Base-by-base conservation (phyloP, 129 eudicot species). In the sunflower (Helianthus annuus) region DNA sequence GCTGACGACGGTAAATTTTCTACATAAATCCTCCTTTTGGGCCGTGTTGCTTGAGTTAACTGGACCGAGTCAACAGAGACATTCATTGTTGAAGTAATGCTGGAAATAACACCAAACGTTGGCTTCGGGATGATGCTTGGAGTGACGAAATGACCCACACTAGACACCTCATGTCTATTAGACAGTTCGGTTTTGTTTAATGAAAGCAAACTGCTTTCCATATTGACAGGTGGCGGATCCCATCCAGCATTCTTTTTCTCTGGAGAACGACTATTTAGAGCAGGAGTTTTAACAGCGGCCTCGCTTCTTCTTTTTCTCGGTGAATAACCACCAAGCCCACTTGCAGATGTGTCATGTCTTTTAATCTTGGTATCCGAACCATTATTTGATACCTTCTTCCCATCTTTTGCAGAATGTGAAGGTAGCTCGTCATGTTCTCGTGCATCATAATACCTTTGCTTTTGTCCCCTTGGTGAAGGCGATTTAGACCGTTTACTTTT, bases 1-100 rank as follows among this genome's bases (percentile, higher is more conserved):
- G 86, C 85, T 65, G 96, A 86, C 62, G 78, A 51, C 16, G 97
- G 91, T 83, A 95, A 58, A 75, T 95, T 95, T 78, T 95, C 97
- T 57, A 88, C 86, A 80, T 95, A 95, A 64, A 95, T 88, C 84
- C 99, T 88, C 76, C 99, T 90, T 89, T 83, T 86, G 64, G 99
- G 99, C 56, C 99, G 82, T 62, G 99, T 95, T 7, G 99, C 94
- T 88, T 95, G 96, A 16, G 99, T 95, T 76, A 95, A 83, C 85
- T 95, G 99, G 68, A 95, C 71, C 5, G 97, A 84, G 81, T 95
- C 99, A 78, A 88, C 69, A 8, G 94, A 63, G 12, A 83, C 83
- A 64, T 83, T 83, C 78, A 83, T 72, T 68, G 70, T 78, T 53
- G 83, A 68, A 40, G 82, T 64, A 74, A 60, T 61, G 66, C 81